Percentiles rank a stretch among this genome's conserved stretches.
Conservation (phyloP, 768 basidiomycete species). For the Amanita thiersii region DNA sequence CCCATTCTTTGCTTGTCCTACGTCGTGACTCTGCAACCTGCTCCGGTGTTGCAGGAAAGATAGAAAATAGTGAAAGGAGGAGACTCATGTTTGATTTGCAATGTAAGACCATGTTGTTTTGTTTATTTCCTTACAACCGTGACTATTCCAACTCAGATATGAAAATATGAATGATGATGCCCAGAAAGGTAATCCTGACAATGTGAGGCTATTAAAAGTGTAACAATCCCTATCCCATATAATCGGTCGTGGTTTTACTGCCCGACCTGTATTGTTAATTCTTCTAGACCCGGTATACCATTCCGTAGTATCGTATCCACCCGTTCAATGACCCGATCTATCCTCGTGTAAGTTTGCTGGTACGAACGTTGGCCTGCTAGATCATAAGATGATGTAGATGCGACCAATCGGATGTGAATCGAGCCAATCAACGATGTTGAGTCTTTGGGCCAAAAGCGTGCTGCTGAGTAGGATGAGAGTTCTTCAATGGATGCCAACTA, state of each 20-base stretch:
- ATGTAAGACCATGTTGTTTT: too few species aligned
- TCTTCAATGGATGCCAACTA: constrained; percentile 75
- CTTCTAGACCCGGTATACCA: constrained; percentile 75
- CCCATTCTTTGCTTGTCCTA: constrained; percentile 34
- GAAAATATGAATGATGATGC: too few species aligned
- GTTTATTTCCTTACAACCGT: too few species aligned
- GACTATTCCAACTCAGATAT: too few species aligned
- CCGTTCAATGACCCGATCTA: constrained; percentile 67
- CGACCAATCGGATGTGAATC: constrained; percentile 82
- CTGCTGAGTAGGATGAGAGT: constrained; percentile 67
- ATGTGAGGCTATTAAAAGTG: neutral
- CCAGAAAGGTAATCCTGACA: too few species aligned
- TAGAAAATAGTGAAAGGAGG: constrained; percentile 26
- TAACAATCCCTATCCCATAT: neutral
- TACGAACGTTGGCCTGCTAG: constrained; percentile 45
- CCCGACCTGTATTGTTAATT: constrained; percentile 88
- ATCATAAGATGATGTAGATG: constrained; percentile 48
- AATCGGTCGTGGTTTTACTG: constrained; percentile 12
- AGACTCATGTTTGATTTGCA: too few species aligned
- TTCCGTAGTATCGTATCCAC: constrained; percentile 68
- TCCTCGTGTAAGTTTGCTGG: constrained; percentile 43
- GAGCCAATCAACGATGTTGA: constrained; percentile 79
- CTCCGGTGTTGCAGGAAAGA: constrained; percentile 39
- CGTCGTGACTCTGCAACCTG: constrained; percentile 35
- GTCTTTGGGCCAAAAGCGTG: constrained; percentile 97